phyloP scores from a whole-genome alignment of 2,329 filamentous ascomycete species.

The Diplocarpon mali region DNA sequence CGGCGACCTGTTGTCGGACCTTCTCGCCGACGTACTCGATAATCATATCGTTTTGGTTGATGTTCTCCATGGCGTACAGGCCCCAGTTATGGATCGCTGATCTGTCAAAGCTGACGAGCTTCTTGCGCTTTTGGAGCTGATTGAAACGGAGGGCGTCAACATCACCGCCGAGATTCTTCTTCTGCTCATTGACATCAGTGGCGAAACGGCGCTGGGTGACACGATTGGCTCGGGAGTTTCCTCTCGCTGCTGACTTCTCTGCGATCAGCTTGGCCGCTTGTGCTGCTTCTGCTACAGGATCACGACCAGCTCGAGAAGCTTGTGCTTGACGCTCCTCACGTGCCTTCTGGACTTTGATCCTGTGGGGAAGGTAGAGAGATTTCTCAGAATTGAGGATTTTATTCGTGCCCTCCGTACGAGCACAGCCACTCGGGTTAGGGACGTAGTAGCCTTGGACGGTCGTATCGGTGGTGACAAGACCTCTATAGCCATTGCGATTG shows the following conservation, averaged over 20 bases:
- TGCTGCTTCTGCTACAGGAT: slow-evolving; percentile 52
- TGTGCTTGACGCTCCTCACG: slow-evolving; percentile 83
- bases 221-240: slow-evolving; percentile 84
- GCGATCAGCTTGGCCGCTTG: slow-evolving; percentile 64
- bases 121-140: slow-evolving; percentile 98
- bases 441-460: slow-evolving; percentile 64
- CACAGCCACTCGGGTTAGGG: slow-evolving; percentile 72
- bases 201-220: slow-evolving; percentile 92
- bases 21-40: slow-evolving; percentile 99
- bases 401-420: slow-evolving; percentile 85
- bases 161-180: slow-evolving; percentile 71
- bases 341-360: slow-evolving; percentile 88
- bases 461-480: slow-evolving; percentile 30
- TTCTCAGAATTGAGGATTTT: slow-evolving; percentile 97
- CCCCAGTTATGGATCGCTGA: slow-evolving; percentile 99
- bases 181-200: slow-evolving; percentile 90
- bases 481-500: slow-evolving; percentile 45
- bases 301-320: slow-evolving; percentile 56
- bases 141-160: slow-evolving; percentile 95
- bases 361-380: slow-evolving; percentile 94
- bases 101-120: slow-evolving; percentile 93
- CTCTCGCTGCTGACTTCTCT: slow-evolving; percentile 73
- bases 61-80: slow-evolving; percentile 94
- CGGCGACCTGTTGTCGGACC: slow-evolving; percentile 93
- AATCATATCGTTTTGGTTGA: slow-evolving; percentile 96